Base-by-base conservation (phyloP, 148 eudicot genomes). In the Nepenthes gracilis region DNA sequence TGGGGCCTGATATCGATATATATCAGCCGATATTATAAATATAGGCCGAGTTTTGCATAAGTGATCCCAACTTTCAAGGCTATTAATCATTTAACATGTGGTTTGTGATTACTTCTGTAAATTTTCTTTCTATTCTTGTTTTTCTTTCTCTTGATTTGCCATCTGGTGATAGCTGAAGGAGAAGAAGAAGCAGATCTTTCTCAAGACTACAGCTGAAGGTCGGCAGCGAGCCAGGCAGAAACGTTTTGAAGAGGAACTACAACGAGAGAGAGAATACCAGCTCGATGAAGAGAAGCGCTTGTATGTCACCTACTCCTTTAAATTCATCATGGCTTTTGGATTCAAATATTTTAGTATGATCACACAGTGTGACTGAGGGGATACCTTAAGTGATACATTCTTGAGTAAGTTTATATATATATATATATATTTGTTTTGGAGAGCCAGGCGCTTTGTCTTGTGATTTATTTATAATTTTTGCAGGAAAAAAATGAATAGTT, bases 171-270 rank as follows among this genome's bases (percentile, higher is more conserved):
- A 94, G 99, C 52, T 94, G 51, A 89, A 83, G 79, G 95, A 94
- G 70, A 94, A 94, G 78, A 86, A 73, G 80, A 89, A 73, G 75
- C 99, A 94, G 65, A 34, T 81, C 54, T 89, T 86, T 77, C 83
- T 94, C 49, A 94, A 94, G 80, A 81, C 89, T 68, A 89, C 97
- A 47, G 77, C 99, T 62, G 99, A 94, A 62, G 99, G 86, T 48
- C 85, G 99, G 64, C 95, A 89, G 73, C 86, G 90, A 80, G 94
- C 91, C 54, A 94, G 85, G 70, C 99, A 89, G 79, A 89, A 83
- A 71, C 97, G 94, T 61, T 59, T 74, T 13, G 99, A 88, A 66
- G 97, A 89, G 76, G 99, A 89, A 61, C 47, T 80, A 65, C 85
- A 74, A 58, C 70, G 87, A 71, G 99, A 81, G 67, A 86, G 77